Base-by-base conservation (phyloP, 192 early-diverging fungal species). In the Kappamyces sp. region DNA sequence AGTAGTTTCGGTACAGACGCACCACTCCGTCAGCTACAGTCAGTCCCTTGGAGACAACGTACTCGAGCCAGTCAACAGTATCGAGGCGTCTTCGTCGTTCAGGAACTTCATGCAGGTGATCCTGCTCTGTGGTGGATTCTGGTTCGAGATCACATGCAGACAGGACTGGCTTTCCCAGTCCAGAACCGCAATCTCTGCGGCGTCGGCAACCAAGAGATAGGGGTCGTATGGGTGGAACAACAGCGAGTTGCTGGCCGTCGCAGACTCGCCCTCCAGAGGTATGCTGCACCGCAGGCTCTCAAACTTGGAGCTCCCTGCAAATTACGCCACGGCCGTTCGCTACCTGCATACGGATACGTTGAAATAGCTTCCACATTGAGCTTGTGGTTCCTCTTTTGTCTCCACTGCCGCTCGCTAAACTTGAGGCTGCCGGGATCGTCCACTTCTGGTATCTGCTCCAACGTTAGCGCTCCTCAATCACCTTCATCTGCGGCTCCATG, bases 21-120 rank as follows among this genome's bases (percentile, higher is more conserved):
- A 92, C 70, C 3, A 87, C 78, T 41, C 88, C 87, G 63, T 92
- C 89, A 63, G 84, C 87, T 88, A 69, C 37, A 41, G 48, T 15
- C 30, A 69, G n/a, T n/a, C n/a, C n/a, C n/a, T n/a, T n/a, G n/a
- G n/a, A n/a, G 60, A 63, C 39, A 2, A 45, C 58, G n/a, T 71
- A 88, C 88, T 84, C 63, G 88, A 87, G n/a, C 82, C 90, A n/a
- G 80, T 79, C 53, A 94, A 64, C 58, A 98, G 72, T 72, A 91
- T 69, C 30, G 88, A 82, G 35, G 86, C 68, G 60, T 93, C 91
- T 45, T 91, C 84, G 63, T 95, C 93, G 68, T 98, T 98, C 30
- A 98, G 82, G 57, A 93, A 84, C 43, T 87, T 84, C 64, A 98
- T 60, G 48, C 79, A 78, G 1, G 87, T 83, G 37, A 94, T 84